Evolutionary conservation across 2,329 filamentous ascomycete species (phyloP).

Genomic region (Hymenotorrendiella dingleyae): DNA sequence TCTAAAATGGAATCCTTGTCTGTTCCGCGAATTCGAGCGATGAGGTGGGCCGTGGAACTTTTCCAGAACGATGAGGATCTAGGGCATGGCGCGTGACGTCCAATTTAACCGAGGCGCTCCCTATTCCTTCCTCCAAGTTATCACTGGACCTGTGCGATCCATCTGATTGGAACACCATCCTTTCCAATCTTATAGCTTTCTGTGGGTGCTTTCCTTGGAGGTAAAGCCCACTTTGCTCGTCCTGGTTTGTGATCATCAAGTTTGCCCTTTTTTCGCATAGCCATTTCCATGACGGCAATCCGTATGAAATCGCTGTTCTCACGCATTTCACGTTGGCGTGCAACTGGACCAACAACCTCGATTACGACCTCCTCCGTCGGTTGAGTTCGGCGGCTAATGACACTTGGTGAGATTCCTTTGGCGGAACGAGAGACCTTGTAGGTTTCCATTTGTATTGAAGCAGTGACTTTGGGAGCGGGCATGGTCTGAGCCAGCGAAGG

Average conservation of each 20-base stretch:
- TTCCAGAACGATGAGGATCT: neutral
- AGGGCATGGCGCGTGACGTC: too few species aligned
- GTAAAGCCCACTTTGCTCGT: constrained; percentile 61
- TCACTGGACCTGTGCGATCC: constrained; percentile 38
- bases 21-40: too few species aligned
- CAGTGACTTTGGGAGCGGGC: constrained; percentile 46
- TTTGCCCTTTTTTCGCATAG: constrained; percentile 62
- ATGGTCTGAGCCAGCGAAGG: constrained; percentile 31
- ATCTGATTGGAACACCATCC: constrained; percentile 54
- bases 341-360: constrained; percentile 36
- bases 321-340: constrained; percentile 59
- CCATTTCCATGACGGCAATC: constrained; percentile 66
- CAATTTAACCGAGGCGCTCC: too few species aligned
- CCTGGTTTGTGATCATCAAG: constrained; percentile 61
- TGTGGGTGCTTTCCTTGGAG: constrained; percentile 50
- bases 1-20: neutral
- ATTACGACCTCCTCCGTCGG: constrained; percentile 29
- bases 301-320: constrained; percentile 68
- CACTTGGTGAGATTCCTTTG: constrained; percentile 34
- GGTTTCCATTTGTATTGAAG: constrained; percentile 67
- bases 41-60: neutral
- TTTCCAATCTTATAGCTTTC: constrained; percentile 51
- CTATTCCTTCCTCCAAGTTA: neutral
- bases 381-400: constrained; percentile 27
- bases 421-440: constrained; percentile 42